Conservation (phyloP, 176 grass and related monocot genomes). For the Cymbopogon citratus region DNA sequence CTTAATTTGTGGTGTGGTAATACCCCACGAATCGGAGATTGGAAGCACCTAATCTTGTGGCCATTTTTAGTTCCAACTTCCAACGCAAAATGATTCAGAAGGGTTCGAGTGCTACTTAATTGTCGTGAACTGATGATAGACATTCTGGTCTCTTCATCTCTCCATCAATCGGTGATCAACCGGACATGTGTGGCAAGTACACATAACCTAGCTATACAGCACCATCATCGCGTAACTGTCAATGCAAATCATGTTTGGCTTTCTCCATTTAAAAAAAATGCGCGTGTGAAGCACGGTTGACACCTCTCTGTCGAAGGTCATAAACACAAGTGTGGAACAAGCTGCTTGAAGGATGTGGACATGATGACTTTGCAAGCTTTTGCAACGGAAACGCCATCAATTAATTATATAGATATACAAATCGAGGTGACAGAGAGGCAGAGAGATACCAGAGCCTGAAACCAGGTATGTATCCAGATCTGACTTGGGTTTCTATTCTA, state of each 20-base stretch:
- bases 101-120: too few relatives aligned
- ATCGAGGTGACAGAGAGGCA: neutral
- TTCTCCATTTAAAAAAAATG: neutral
- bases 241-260: neutral
- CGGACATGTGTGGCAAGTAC: neutral
- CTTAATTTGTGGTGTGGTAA: neutral
- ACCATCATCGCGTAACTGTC: neutral
- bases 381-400: neutral
- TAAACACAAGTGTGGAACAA: neutral
- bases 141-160: neutral
- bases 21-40: neutral
- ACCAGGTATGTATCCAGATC: neutral
- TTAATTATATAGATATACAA: neutral
- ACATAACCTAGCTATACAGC: neutral
- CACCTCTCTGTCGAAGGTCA: neutral
- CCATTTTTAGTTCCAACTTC: neutral
- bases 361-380: neutral
- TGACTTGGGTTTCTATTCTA: neutral
- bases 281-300: slow-evolving; percentile 9
- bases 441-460: neutral
- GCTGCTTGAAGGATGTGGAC: neutral
- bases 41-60: neutral
- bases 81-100: neutral
- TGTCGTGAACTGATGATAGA: neutral
- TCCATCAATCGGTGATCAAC: neutral